Conservation (phyloP, 768 basidiomycete genomes). For the Pleurotus giganteus region DNA sequence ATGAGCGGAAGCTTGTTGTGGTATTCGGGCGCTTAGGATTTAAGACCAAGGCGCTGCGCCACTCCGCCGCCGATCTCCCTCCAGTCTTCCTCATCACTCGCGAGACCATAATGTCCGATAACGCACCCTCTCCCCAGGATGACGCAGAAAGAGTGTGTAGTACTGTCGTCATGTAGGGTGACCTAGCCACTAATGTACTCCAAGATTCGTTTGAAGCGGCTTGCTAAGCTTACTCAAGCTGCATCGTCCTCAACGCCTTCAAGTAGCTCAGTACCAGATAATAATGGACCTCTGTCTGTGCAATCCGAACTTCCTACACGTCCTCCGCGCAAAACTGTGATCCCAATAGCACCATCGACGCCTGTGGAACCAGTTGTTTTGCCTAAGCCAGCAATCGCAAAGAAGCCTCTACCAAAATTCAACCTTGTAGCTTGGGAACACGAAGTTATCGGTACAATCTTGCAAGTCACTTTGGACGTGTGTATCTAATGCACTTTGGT, state of each 20-base stretch:
- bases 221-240: constrained; percentile 73
- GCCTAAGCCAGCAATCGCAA: constrained; percentile 41
- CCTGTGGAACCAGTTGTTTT: constrained; percentile 29
- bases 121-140: constrained; percentile 54
- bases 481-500: constrained; percentile 22
- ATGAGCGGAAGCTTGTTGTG: not conserved
- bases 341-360: constrained; percentile 28
- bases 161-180: not conserved
- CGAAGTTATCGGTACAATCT: constrained; percentile 60
- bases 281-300: constrained; percentile 18
- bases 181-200: constrained; percentile 7
- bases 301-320: constrained; percentile 16
- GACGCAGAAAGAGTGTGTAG: constrained; percentile 76
- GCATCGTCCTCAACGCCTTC: constrained; percentile 35
- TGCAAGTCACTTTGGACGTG: constrained; percentile 82
- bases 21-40: not conserved
- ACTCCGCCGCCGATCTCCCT: not conserved
- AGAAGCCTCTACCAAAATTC: constrained; percentile 44
- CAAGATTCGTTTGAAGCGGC: constrained; percentile 85
- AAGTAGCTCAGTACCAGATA: constrained; percentile 25
- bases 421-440: constrained; percentile 71
- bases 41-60: not conserved
- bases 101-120: constrained; percentile 33
- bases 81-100: not conserved
- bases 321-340: constrained; percentile 35